Evolutionary conservation across 2,329 filamentous ascomycete species (phyloP).

Genomic region (Pseudodiploospora longispora): DNA sequence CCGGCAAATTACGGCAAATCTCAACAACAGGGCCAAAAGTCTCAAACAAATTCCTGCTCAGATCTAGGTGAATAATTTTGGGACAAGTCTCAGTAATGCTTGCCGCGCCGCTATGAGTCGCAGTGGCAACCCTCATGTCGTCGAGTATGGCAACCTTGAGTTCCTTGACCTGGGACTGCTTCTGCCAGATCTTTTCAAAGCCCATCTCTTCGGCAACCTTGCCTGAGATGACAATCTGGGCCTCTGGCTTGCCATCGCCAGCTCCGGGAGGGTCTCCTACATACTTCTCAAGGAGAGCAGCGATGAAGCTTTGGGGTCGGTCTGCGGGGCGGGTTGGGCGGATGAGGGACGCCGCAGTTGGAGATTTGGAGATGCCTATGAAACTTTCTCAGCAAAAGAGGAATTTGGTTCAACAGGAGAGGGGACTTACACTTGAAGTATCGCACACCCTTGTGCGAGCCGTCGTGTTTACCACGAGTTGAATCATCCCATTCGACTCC

Average conservation of each 20-base stretch:
- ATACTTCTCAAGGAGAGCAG: constrained; percentile 79
- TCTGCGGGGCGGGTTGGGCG: constrained; percentile 68
- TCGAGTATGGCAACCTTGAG: constrained; percentile 78
- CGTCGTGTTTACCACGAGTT: constrained; percentile 81
- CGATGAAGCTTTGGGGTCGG: constrained; percentile 61
- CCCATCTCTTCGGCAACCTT: constrained; percentile 92
- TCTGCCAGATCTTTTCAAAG: constrained; percentile 81
- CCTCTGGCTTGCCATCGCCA: constrained; percentile 27
- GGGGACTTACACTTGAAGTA: constrained; percentile 70
- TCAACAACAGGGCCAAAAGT: constrained; percentile 56
- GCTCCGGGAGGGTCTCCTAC: constrained; percentile 44
- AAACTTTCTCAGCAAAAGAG: not conserved
- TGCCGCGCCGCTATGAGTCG: constrained; percentile 23
- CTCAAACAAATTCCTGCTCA: constrained; percentile 77
- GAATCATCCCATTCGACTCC: constrained; percentile 96
- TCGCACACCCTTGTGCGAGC: constrained; percentile 65
- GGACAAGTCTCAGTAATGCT: constrained; percentile 47
- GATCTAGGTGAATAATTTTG: constrained; percentile 68
- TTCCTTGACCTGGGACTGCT: constrained; percentile 70
- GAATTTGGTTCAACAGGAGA: not conserved
- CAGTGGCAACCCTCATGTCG: constrained; percentile 52
- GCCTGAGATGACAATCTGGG: constrained; percentile 58
- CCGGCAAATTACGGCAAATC: constrained; percentile 64
- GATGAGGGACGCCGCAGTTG: constrained; percentile 79
- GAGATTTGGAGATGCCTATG: constrained; percentile 50